Evolutionary conservation across 495 filamentous ascomycete genomes (phyloP), one percentile per base, ranked within the genome.

Genomic region (Oidiodendron maius): DNA sequence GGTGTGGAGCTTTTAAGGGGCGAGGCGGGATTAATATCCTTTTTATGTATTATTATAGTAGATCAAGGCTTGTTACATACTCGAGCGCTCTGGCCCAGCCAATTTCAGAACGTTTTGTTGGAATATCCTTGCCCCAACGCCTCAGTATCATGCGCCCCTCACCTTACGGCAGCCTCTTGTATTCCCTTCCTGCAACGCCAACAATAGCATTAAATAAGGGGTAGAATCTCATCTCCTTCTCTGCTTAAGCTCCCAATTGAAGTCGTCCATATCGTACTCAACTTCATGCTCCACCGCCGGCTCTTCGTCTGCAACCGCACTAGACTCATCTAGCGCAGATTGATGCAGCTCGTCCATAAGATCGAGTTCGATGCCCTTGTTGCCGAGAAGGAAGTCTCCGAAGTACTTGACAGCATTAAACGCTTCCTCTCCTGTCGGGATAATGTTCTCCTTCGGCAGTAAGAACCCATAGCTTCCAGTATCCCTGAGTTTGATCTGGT

Each of bases 381-480:
- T 79, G 1, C 80, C 78, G 32, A 86, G 68, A 38, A 93, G 65
- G 59, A 85, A 95, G 42, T 83, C 75, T 0, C 87, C 89, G 52
- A 96, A 81, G 52, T 88, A 87, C 52, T 89, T 73, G 30, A 95
- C 68, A 0, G 89, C 87, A 40, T 84, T 81, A 56, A 91, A 82
- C 17, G 88, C 72, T 63, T 98, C 93, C 64, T 87, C 80, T 2
- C 93, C 93, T 0, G 89, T 91, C 0, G 93, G 91, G 3, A 95
- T 64, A 44, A 98, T 98, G 52, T 95, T 75, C 48, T 91, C 84
- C 26, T 78, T 81, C 0, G 93, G 93, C 8, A 98, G 71, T 40
- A 98, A 69, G 58, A 96, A 98, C 0, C 93, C 93, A 62, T 97
- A 96, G 64, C 81, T 93, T 2, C 93, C 93, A 0, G 88, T 95